These are phyloP conservation scores for Pholiota adiposa DNA, from an alignment of 1,284 basidiomycete species.

Conservation along the genomic window DNA sequence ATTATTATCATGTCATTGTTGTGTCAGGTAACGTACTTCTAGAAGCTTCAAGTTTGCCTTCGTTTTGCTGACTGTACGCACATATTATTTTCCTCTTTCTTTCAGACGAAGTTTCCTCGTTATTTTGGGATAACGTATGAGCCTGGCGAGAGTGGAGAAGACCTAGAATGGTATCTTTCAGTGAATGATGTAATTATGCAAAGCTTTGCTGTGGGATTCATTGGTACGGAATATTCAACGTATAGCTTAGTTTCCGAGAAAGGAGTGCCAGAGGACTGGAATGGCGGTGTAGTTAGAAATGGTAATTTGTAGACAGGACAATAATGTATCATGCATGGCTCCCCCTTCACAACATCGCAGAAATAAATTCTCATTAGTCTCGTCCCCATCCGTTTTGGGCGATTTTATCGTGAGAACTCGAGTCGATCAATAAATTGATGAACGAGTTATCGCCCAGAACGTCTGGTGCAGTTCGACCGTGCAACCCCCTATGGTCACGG, in stretches of 20 bases:
- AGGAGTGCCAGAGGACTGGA: constrained; percentile 45
- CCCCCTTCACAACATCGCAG: too few species aligned
- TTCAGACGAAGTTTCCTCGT: constrained; percentile 41
- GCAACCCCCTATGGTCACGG: too few species aligned
- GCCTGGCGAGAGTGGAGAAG: too few species aligned
- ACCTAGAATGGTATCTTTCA: constrained; percentile 39
- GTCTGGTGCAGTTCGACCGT: too few species aligned
- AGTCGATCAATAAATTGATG: too few species aligned
- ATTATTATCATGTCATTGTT: constrained; percentile 29
- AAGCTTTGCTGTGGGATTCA: constrained; percentile 42
- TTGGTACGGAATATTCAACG: constrained; percentile 47
- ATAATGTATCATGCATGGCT: background rate
- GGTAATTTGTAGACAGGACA: constrained; percentile 12
- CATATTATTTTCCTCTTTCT: background rate
- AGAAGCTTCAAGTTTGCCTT: background rate
- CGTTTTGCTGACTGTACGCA: background rate
- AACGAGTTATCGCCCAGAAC: too few species aligned
- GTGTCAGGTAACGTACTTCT: constrained; percentile 33
- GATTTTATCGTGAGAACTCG: too few species aligned
- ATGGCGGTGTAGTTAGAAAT: constrained; percentile 21
- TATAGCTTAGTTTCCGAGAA: constrained; percentile 41
- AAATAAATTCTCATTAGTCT: too few species aligned
- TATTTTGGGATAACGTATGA: constrained; percentile 41
- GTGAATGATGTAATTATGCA: constrained; percentile 45
- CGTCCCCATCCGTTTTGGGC: too few species aligned